Conservation (phyloP, 2,329 filamentous ascomycete species). For the Herpotrichia juniperi region DNA sequence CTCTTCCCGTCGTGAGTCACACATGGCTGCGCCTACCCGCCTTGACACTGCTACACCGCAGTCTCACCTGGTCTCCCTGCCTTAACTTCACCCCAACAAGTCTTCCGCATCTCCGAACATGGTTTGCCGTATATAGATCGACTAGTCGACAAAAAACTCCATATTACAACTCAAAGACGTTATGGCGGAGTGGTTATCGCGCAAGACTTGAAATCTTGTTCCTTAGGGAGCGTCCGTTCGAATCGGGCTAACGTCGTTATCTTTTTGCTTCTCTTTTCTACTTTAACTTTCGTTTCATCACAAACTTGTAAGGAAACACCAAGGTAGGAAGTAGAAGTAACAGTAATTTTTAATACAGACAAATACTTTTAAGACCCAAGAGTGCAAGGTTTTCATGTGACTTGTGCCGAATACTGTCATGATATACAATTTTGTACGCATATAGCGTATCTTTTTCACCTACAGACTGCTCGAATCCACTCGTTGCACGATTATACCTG, state of each 20-base stretch:
- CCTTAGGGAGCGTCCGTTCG: slow-evolving; percentile 44
- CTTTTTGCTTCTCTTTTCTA: slow-evolving; percentile 3
- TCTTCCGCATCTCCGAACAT: no score
- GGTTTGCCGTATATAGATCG: neutral
- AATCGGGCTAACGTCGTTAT: slow-evolving; percentile 40
- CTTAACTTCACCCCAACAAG: no score
- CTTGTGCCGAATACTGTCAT: no score
- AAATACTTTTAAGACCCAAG: no score
- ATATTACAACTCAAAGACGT: slow-evolving; percentile 18
- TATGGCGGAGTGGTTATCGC: slow-evolving; percentile 46
- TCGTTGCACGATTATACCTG: slow-evolving; percentile 88
- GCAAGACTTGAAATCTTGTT: slow-evolving; percentile 49
- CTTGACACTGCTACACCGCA: no score
- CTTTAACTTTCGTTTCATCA: neutral
- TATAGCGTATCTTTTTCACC: neutral
- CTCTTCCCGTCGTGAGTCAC: no score
- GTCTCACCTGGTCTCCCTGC: no score
- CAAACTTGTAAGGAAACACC: no score
- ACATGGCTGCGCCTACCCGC: no score
- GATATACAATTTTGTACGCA: neutral
- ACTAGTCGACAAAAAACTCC: neutral
- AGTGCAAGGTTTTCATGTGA: no score
- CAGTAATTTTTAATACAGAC: no score
- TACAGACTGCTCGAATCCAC: slow-evolving; percentile 50
- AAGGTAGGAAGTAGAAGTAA: no score